phyloP scores from a whole-genome alignment of 2,329 filamentous ascomycete species.

The Aspergillus sojae region DNA sequence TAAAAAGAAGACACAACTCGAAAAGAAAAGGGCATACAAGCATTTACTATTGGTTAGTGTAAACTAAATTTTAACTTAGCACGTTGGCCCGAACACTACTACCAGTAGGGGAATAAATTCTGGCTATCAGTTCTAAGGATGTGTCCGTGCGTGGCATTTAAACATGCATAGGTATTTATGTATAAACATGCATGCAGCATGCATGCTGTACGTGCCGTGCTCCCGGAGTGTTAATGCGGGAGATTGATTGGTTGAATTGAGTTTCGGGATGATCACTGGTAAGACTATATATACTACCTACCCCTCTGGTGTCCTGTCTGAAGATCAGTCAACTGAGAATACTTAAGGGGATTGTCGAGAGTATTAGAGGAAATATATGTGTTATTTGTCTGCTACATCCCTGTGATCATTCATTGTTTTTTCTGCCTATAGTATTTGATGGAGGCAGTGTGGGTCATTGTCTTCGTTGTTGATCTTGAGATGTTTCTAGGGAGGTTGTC shows the following conservation, averaged over 20 bases:
- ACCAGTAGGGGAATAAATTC: no score
- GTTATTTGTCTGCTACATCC: background rate
- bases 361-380: background rate
- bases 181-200: background rate
- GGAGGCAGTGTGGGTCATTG: no score
- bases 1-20: no score
- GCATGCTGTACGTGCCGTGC: background rate
- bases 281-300: background rate
- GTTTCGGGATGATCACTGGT: background rate
- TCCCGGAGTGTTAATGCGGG: background rate
- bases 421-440: background rate
- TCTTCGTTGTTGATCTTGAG: background rate
- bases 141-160: background rate
- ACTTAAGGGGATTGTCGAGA: no score
- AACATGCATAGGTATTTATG: background rate
- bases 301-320: background rate
- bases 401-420: background rate
- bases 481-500: no score
- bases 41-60: background rate
- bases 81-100: background rate
- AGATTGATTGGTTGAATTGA: background rate
- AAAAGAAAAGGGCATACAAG: no score
- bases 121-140: background rate
- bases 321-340: no score
- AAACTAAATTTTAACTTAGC: background rate